A percentile compares a stretch with the other conserved stretches of the same genome.
Conservation (phyloP, 129 eudicot genomes). For the Gnaphalium uliginosum region DNA sequence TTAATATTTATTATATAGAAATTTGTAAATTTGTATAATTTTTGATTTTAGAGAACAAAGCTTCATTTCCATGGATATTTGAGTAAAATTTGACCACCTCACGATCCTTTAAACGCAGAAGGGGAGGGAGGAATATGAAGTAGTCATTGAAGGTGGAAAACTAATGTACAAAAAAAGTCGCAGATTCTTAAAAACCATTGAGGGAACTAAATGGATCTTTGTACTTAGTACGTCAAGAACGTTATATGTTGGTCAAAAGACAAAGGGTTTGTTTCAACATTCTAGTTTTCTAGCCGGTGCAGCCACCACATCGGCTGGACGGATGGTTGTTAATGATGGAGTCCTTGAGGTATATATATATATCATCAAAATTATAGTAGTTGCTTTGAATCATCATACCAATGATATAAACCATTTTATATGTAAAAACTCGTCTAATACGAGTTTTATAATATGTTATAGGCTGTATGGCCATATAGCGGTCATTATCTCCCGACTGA, state of each 20-base stretch:
- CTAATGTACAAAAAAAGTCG: constrained; percentile 56
- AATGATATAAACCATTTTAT: too few relatives aligned
- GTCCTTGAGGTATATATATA: constrained; percentile 53
- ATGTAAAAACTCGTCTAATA: too few relatives aligned
- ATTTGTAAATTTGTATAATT: neutral
- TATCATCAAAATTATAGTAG: too few relatives aligned
- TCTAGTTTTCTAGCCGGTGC: constrained; percentile 96
- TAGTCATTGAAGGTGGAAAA: constrained; percentile 58
- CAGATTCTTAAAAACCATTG: constrained; percentile 46
- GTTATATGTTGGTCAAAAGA: constrained; percentile 74
- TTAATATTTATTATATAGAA: neutral
- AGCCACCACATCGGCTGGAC: constrained; percentile 81
- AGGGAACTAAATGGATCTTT: constrained; percentile 86
- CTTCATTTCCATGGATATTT: neutral
- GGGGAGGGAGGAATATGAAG: constrained; percentile 88
- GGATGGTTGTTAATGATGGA: constrained; percentile 68
- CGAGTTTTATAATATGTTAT: neutral
- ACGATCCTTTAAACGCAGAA: constrained; percentile 35
- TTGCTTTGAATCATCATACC: neutral
- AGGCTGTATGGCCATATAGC: constrained; percentile 90
- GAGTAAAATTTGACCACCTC: neutral
- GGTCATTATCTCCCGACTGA: constrained; percentile 83
- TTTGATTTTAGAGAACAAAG: constrained; percentile 5
- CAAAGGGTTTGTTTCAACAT: constrained; percentile 80
- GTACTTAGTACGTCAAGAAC: constrained; percentile 77